Evolutionary conservation across 306 rosid species (phyloP).

Genomic region (Sicyos edulis): DNA sequence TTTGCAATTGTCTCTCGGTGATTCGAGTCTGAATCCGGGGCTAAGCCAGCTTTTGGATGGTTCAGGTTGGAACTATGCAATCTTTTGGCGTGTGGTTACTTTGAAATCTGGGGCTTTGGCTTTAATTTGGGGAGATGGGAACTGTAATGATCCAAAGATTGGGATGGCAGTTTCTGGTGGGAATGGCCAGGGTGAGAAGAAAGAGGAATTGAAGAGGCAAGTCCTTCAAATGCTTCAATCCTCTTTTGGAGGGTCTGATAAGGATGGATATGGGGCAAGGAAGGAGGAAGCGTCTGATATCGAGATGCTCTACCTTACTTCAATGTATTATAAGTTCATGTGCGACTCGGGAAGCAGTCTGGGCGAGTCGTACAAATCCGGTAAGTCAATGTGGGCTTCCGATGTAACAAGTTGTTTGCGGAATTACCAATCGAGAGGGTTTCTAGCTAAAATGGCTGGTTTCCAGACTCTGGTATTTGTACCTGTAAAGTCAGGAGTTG

Average conservation of each 20-base stretch:
- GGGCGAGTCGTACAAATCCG: slow-evolving; percentile 52
- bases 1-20: slow-evolving; percentile 31
- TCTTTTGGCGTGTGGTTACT: slow-evolving; percentile 72
- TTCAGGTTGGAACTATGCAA: slow-evolving; percentile 67
- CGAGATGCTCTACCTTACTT: slow-evolving; percentile 64
- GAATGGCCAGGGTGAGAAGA: slow-evolving; percentile 33
- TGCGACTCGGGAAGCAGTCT: slow-evolving; percentile 50
- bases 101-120: slow-evolving; percentile 71
- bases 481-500: slow-evolving; percentile 53
- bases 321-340: slow-evolving; percentile 53
- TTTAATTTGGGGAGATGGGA: slow-evolving; percentile 75
- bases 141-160: slow-evolving; percentile 40
- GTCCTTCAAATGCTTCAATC: slow-evolving; percentile 70
- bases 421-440: slow-evolving; percentile 53
- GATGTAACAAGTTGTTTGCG: slow-evolving; percentile 42
- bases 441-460: slow-evolving; percentile 56
- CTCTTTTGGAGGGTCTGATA: slow-evolving; percentile 41
- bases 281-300: slow-evolving; percentile 48
- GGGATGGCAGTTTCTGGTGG: slow-evolving; percentile 21
- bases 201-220: slow-evolving; percentile 43
- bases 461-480: slow-evolving; percentile 62
- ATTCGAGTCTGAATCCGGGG: slow-evolving; percentile 41
- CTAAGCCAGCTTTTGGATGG: slow-evolving; percentile 56
- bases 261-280: slow-evolving; percentile 37
- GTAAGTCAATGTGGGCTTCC: slow-evolving; percentile 57